Percentiles rank a stretch among this genome's conserved stretches.
phyloP scores from a whole-genome alignment of 2,329 filamentous ascomycete species.

The Zymoseptoria ardabiliae region DNA sequence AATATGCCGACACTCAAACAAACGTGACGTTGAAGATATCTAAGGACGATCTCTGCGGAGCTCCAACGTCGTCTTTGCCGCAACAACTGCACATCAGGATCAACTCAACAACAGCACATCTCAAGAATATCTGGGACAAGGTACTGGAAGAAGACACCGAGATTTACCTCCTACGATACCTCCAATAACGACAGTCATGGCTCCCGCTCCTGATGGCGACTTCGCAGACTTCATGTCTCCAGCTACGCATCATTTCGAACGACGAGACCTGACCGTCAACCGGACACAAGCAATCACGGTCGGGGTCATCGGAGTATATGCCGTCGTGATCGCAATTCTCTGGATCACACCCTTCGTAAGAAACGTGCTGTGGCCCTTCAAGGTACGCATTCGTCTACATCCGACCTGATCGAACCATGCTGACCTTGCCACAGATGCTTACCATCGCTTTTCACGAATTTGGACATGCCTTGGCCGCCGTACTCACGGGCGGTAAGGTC shows the following conservation, averaged over 20 bases:
- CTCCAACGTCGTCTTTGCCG: not conserved
- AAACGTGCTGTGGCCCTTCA: conserved; percentile 73
- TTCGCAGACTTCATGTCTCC: not conserved
- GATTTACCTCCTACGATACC: too few species aligned
- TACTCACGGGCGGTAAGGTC: conserved; percentile 65
- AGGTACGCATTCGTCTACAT: conserved; percentile 40
- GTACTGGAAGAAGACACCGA: too few species aligned
- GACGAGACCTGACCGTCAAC: conserved; percentile 54
- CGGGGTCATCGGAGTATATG: conserved; percentile 63
- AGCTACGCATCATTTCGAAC: conserved; percentile 29
- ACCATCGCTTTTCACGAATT: conserved; percentile 79
- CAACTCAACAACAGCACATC: not conserved
- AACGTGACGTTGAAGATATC: not conserved
- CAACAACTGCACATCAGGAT: not conserved
- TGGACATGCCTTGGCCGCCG: conserved; percentile 65
- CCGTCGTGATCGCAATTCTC: conserved; percentile 65
- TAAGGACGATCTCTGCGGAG: not conserved
- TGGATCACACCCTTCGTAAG: conserved; percentile 76
- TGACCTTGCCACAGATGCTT: conserved; percentile 52
- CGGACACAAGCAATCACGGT: conserved; percentile 64
- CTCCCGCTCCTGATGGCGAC: not conserved
- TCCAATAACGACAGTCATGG: not conserved
- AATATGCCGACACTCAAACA: not conserved
- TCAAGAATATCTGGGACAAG: not conserved
- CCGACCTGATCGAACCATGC: conserved; percentile 1